Base-by-base conservation (phyloP, 345 rosid genomes). In the Iberis pinnata region DNA sequence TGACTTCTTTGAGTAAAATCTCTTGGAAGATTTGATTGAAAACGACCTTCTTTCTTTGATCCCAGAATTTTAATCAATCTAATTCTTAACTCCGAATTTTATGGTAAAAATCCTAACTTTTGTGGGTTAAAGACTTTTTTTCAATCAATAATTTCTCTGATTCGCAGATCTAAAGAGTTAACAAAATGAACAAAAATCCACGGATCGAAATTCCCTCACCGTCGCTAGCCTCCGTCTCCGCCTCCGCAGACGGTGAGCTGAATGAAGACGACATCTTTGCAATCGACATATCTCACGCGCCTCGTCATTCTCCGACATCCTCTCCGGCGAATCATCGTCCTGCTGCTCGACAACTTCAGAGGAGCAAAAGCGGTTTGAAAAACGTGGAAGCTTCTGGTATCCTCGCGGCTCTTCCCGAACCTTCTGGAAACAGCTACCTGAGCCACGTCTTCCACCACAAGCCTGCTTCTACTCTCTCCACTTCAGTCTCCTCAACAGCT, bases 331-430 rank as follows among this genome's bases (percentile, higher is more conserved):
- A 49, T 18, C 69, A 56, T 22, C 25, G 25, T 22, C 7, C 65
- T 54, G 6, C 60, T 8, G 32, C 60, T 32, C 59, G 59, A 18
- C 73, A 65, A 39, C 60, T 56, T 57, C 66, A 52, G 43, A 19
- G 56, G 12, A 66, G 56, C 50, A 73, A 50, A 52, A 58, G 68
- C 68, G 49, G 54, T 64, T 68, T 74, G 71, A 66, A 65, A 49
- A 56, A 44, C 49, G 53, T 73, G 35, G 84, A 80, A 18, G 75
- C 71, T 40, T 84, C 77, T 46, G 96, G 96, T 55, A 88, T 88
- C 70, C 81, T 82, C 18, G 88, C 94, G 0, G 97, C 84, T 18
- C 75, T 84, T 8, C 83, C 81, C 11, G 90, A 82, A 43, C 55
- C 66, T 16, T 61, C 68, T 24, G 61, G 61, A 1, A 63, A 46